A percentile compares a stretch with the other conserved stretches of the same genome.
Evolutionary conservation across 257 asterid species (phyloP).

Genomic region (Verbascum thapsus): DNA sequence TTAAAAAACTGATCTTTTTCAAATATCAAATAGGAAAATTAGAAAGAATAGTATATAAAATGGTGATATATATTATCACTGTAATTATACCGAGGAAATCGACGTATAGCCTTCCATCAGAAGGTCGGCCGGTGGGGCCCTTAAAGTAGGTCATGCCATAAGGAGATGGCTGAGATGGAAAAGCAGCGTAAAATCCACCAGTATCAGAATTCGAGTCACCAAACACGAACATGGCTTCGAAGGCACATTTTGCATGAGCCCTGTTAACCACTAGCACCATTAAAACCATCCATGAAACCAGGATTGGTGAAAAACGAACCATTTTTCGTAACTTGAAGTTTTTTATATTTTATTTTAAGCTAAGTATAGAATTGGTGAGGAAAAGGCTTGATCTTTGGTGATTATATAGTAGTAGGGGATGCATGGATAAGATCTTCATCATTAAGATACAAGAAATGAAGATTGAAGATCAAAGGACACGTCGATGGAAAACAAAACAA

Average conservation of each 20-base stretch:
- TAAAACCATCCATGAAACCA: constrained; percentile 38
- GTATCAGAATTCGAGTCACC: constrained; percentile 82
- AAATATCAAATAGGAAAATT: no score
- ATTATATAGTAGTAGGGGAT: constrained; percentile 5
- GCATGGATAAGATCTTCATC: constrained; percentile 17
- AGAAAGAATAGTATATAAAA: no score
- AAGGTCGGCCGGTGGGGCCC: constrained; percentile 59
- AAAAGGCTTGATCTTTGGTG: background rate
- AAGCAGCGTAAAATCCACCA: constrained; percentile 66
- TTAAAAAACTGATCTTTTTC: no score
- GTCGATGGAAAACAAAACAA: no score
- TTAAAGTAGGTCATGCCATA: constrained; percentile 75
- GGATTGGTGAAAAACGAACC: constrained; percentile 17
- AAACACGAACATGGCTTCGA: constrained; percentile 60
- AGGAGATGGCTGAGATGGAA: constrained; percentile 64
- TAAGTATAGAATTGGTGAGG: constrained; percentile 1
- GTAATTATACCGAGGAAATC: constrained; percentile 65
- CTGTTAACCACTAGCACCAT: constrained; percentile 22
- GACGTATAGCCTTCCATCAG: constrained; percentile 64
- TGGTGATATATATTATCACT: background rate
- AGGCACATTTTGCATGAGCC: constrained; percentile 48
- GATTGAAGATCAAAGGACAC: background rate
- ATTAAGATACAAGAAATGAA: constrained; percentile 8
- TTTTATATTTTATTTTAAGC: no score
- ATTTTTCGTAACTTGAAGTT: background rate